Evolutionary conservation across 805 yeast species (phyloP), one percentile per base, ranked within the genome.

Genomic region (Myxozyma nipponensis): DNA sequence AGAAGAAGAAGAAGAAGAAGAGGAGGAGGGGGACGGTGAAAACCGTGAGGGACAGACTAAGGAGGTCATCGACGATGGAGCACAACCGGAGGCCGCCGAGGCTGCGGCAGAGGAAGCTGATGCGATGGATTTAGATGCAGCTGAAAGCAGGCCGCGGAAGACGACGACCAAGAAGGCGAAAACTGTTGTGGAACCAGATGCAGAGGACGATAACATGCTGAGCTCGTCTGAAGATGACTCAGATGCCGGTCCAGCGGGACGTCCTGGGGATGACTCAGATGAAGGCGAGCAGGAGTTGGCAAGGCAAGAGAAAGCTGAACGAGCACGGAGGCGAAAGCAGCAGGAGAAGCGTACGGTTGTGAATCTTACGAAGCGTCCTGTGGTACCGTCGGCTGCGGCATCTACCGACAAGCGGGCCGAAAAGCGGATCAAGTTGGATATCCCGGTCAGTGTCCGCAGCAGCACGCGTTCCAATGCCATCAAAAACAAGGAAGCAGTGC

Each of bases 401-500:
- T 10, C 18, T 19, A n/a, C 39, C 19, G 18, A 17, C 9, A 30
- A 42, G 19, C 15, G 39, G 9, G 19, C 17, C 23, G 30, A 30
- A 18, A 34, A 13, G 39, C 28, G 18, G 9, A 21, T 21, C 21
- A 3, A n/a, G 28, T 17, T 6, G 3, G 21, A 21, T 4, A 6
- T 21, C 7, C 18, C 19, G 6, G 28, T 9, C 19, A 22, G 28
- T 13, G 46, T 45, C 2, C 46, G 63, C 23, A 26, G 62, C 13
- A 57, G 62, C 0, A 78, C 87, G 17, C 78, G 98, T 64, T 71
- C 79, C 7, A 77, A 95, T 0, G 93, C 95, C 0, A 77, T 86
- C 3, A 81, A 82, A 59, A 87, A 81, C 64, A 87, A 86, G 61
- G 72, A 86, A 56, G 86, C 82, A n/a, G 79, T 86, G 18, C 82